Evolutionary conservation across 1,284 basidiomycete genomes (phyloP), one percentile per base, ranked within the genome.

Genomic region (Apiotrichum domesticum): DNA sequence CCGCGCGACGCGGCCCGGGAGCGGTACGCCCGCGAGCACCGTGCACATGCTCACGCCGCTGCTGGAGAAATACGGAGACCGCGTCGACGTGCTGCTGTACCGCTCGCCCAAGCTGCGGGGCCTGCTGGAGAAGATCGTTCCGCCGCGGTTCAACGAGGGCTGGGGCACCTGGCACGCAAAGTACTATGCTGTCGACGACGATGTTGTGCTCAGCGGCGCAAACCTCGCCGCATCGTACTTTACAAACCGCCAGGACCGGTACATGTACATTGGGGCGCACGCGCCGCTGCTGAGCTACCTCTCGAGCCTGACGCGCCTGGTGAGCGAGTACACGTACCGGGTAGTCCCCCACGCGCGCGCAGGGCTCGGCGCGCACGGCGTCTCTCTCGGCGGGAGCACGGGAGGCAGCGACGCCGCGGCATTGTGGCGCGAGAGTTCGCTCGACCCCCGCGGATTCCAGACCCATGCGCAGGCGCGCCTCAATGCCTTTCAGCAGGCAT

Each of bases 121-220:
- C 0, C 64, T 88, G 39, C 79, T 90, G 71, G 85, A 89, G 44
- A 83, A 81, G 58, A 59, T 94, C 29, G 84, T 98, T 1, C 96
- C 96, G 2, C 87, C 89, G 51, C 81, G 96, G 46, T 96, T 93
- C 76, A 94, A 98, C 69, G 96, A 99, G 78, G 96, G 94, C 0
- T 98, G 91, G 87, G 95, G 96, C 0, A 88, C 95, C 3, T 97
- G 95, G 89, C 96, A 98, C 73, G 88, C 93, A 29, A 98, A 98
- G 77, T 84, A 95, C 58, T 99, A 99, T 69, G 90, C 90, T 14
- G 87, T 84, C 1, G 96, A 99, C 70, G 86, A 97, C 70, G 85
- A 92, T 56, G 82, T 98, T 41, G 84, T 98, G 71, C 86, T 98
- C 62, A 91, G 85, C 67, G 96, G 95, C 2, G 95, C 95, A n/a